Conservation (phyloP, 2,329 filamentous ascomycete species). For the Trichothecium sympodiale region DNA sequence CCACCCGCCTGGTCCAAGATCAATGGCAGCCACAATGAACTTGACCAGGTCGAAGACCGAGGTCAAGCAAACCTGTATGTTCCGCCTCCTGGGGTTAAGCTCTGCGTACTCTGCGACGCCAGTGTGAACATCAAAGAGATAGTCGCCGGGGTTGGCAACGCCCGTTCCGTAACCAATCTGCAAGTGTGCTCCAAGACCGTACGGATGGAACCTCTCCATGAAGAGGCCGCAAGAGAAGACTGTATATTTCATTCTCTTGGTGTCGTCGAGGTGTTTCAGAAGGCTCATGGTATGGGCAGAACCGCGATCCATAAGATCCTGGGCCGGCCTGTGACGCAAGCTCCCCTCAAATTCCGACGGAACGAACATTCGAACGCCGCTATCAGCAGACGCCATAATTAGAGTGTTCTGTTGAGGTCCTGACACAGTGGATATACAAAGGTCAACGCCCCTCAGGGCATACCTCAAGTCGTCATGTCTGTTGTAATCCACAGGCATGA, state of each 20-base stretch:
- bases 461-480: conserved; percentile 47
- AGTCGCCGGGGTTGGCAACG: conserved; percentile 47
- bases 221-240: conserved; percentile 65
- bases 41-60: conserved; percentile 58
- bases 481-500: conserved; percentile 57
- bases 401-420: conserved; percentile 56
- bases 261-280: conserved; percentile 40
- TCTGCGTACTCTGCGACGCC: conserved; percentile 51
- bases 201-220: conserved; percentile 63
- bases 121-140: conserved; percentile 50
- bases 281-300: conserved; percentile 44
- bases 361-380: conserved; percentile 57
- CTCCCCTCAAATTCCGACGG: conserved; percentile 67
- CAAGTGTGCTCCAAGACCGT: conserved; percentile 44
- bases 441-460: conserved; percentile 59
- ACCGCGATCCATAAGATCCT: conserved; percentile 51
- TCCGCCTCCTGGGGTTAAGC: conserved; percentile 34
- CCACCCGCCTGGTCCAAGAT: conserved; percentile 50
- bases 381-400: conserved; percentile 58
- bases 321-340: conserved; percentile 37
- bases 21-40: conserved; percentile 60
- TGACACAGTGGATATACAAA: conserved; percentile 64
- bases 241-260: conserved; percentile 51
- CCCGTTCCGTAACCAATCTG: conserved; percentile 47
- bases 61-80: conserved; percentile 53